Evolutionary conservation across 305 asterid species (phyloP), one percentile per base, ranked within the genome.

Genomic region (Rubia balearica): DNA sequence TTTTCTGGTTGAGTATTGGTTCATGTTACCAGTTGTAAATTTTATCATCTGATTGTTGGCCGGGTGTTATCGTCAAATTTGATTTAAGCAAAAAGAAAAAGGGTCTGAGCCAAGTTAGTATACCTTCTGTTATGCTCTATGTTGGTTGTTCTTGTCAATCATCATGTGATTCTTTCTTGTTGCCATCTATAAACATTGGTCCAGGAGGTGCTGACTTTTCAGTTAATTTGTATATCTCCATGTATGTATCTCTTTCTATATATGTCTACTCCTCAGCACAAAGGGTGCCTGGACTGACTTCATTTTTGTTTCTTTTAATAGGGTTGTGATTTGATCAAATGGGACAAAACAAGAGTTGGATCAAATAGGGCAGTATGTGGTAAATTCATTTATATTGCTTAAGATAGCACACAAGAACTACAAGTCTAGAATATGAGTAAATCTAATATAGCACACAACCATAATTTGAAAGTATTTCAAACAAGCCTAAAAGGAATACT

Each of bases 41-140:
- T 22, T 38, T 6, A n/a, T 12, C 55, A 17, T 69, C 40, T 36
- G 13, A 69, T 55, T 42, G 51, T 8, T 65, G n/a, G 27, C 36
- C 17, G 21, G 55, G 55, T 55, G 55, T 16, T 24, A 48, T 16
- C 33, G n/a, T 51, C 8, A 51, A 30, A 30, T 30, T 30, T 30
- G 33, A 48, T 68, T 73, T 27, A 89, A 83, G 91, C 96, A 86
- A 94, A 94, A 83, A 94, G 87, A 92, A 94, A 94, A 81, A 91
- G 87, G 75, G 89, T 7, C 92, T 87, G 2, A 81, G 80, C 73
- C 82, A 89, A 68, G 70, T 85, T 78, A 86, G 94, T 71, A 12
- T 75, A 13, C 74, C 71, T 19, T 69, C 71, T 56, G 41, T 75
- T 27, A 24, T 40, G 3, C 7, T 56, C 73, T 55, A 88, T 79